Evolutionary conservation across 768 basidiomycete species (phyloP).

Genomic region (Termitomyces sp.): DNA sequence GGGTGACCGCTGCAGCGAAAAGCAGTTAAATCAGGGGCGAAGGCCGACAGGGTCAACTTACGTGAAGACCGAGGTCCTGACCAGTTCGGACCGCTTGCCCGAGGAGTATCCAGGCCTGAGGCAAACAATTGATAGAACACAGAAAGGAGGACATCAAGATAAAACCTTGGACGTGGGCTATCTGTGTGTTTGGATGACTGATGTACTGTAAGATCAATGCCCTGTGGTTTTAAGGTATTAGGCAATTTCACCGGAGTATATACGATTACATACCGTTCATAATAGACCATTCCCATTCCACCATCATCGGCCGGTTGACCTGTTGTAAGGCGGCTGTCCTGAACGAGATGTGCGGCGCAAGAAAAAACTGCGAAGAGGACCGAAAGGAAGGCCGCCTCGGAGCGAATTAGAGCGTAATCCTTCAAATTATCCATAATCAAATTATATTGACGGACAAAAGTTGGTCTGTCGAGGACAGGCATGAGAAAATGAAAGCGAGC

Average conservation of each 20-base stretch:
- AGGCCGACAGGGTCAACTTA: constrained; percentile 33
- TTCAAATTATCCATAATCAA: constrained; percentile 66
- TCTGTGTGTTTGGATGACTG: constrained; percentile 79
- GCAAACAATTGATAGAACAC: constrained; percentile 89
- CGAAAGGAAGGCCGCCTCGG: constrained; percentile 71
- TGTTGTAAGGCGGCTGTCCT: constrained; percentile 59
- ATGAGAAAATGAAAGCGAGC: constrained; percentile 81
- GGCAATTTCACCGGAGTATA: constrained; percentile 9
- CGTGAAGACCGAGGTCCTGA: constrained; percentile 89
- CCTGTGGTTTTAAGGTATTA: constrained; percentile 31
- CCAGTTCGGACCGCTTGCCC: constrained; percentile 88
- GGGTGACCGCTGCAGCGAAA: constrained; percentile 62
- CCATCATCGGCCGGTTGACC: constrained; percentile 64
- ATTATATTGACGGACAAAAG: constrained; percentile 69
- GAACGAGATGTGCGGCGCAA: constrained; percentile 75
- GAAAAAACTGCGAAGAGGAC: constrained; percentile 88
- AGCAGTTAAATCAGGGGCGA: constrained; percentile 14
- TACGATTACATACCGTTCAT: constrained; percentile 61
- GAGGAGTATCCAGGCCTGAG: constrained; percentile 89
- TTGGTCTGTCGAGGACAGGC: constrained; percentile 83
- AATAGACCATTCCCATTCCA: constrained; percentile 86
- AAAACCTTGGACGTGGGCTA: constrained; percentile 87
- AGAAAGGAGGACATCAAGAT: constrained; percentile 86
- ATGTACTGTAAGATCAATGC: constrained; percentile 90
- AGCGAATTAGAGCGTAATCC: constrained; percentile 46